Base-by-base conservation (phyloP, 768 basidiomycete species). In the Lactarius indigo region DNA sequence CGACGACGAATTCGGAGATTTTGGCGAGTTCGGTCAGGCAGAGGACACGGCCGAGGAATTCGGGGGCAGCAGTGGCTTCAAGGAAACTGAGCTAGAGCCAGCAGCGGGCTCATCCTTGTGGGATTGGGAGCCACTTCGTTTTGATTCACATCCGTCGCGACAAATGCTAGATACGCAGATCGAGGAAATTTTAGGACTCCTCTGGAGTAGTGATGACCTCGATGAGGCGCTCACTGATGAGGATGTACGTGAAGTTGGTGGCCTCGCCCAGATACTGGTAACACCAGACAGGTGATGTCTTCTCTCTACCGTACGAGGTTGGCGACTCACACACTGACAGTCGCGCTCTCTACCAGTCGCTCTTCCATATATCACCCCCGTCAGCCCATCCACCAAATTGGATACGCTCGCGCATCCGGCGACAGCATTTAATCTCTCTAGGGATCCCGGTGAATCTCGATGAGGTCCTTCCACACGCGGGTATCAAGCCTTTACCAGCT, bases 361-460 rank as follows among this genome's bases (percentile, higher is more conserved):
- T 96, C 20, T 74, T 92, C 44, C 80, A 79, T 13, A 83, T 89
- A 69, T 83, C 88, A 1, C 87, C 90, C 2, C 88, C 91, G 39
- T 84, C 88, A 12, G 88, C 85, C 55, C 87, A 90, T 74, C 89
- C 92, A n/a, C 88, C 94, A 61, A 96, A 92, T 72, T 98, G 96
- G 96, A 95, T 88, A 59, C 88, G 94, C 57, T 96, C 94, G 64
- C 86, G 91, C 54, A 94, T 94, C 74, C 86, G 96, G 64, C 81
- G 94, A 57, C 93, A 94, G 73, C 93, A 97, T 73, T 81, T 98
- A 57, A 96, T 96, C 67, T 79, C 92, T 15, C 85, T 98, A 30
- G 96, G 96, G 28, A 89, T 98, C 56, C 96, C 96, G 4, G 92
- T 98, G 61, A 98, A 98, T 74, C 81, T 98, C 7, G 96, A 98